Percentiles rank a stretch among this genome's conserved stretches.
Evolutionary conservation across 768 basidiomycete species (phyloP).

Genomic region (Gelatoporia subvermispora): DNA sequence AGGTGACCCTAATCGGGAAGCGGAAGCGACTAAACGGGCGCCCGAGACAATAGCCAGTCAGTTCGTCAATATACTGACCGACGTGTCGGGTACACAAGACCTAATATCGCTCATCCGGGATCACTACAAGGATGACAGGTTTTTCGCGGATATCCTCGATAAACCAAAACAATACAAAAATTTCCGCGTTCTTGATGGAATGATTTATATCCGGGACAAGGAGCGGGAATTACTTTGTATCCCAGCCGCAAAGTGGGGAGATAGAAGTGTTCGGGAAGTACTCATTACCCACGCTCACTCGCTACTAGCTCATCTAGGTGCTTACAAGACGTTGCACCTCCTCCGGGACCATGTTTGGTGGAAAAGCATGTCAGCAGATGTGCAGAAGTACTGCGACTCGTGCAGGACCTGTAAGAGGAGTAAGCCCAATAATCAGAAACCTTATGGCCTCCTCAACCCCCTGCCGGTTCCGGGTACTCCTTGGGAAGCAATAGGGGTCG

Average conservation of each 20-base stretch:
- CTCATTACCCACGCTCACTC: conserved; percentile 34
- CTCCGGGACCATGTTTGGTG: conserved; percentile 34
- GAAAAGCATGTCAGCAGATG: conserved; percentile 28
- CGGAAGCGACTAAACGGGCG: too few relatives aligned
- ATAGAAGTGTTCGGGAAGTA: conserved; percentile 21
- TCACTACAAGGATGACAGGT: conserved; percentile 24
- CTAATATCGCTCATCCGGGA: conserved; percentile 10
- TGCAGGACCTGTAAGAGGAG: conserved; percentile 18
- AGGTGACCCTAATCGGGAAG: too few relatives aligned
- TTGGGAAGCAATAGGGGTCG: conserved; percentile 36
- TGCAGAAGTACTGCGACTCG: conserved; percentile 19
- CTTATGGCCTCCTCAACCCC: conserved; percentile 25
- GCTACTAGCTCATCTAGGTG: conserved; percentile 32
- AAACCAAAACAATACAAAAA: conserved; percentile 21
- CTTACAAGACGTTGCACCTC: conserved; percentile 28
- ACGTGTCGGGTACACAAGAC: not conserved
- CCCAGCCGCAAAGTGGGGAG: conserved; percentile 19
- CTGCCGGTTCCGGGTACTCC: conserved; percentile 26
- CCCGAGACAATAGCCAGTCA: too few relatives aligned
- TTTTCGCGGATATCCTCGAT: conserved; percentile 23
- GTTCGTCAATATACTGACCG: not conserved
- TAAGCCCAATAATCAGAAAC: conserved; percentile 18
- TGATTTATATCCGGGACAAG: conserved; percentile 11
- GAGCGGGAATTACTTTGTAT: conserved; percentile 21
- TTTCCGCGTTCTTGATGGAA: conserved; percentile 20